These are phyloP conservation scores for Penicillium olsonii DNA, from an alignment of 2,329 filamentous ascomycete genomes.

Conservation along the genomic window DNA sequence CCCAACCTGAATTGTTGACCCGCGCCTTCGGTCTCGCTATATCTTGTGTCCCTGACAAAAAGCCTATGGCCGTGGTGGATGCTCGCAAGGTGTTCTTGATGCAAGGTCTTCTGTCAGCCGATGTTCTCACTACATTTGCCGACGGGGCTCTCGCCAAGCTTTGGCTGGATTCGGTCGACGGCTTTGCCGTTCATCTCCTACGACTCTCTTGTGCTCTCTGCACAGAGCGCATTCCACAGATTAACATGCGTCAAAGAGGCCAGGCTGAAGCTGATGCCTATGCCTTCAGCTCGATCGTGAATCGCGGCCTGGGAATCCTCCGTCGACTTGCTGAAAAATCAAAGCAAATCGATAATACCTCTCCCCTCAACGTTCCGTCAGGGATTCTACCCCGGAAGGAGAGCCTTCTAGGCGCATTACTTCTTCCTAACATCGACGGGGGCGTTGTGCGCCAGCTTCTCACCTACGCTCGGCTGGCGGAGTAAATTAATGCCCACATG, in stretches of 20 bases:
- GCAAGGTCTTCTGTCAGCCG: conserved; percentile 86
- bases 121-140: conserved; percentile 79
- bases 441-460: conserved; percentile 67
- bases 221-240: conserved; percentile 56
- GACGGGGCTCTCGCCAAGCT: conserved; percentile 71
- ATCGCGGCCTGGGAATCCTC: conserved; percentile 68
- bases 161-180: conserved; percentile 83
- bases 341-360: conserved; percentile 56
- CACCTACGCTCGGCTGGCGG: conserved; percentile 60
- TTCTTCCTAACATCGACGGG: conserved; percentile 66
- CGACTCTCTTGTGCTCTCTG: conserved; percentile 73
- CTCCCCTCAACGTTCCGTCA: conserved; percentile 55
- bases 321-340: conserved; percentile 68
- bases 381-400: conserved; percentile 67
- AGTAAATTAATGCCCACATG: conserved; percentile 27
- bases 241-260: conserved; percentile 37
- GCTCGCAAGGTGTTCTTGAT: conserved; percentile 84
- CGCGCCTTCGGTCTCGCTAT: conserved; percentile 85
- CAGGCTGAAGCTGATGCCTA: conserved; percentile 45
- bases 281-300: conserved; percentile 58
- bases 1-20: conserved; percentile 78
- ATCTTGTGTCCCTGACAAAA: conserved; percentile 75
- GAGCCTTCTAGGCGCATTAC: conserved; percentile 66
- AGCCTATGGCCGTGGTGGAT: conserved; percentile 70
- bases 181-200: conserved; percentile 78